Evolutionary conservation across 2,329 filamentous ascomycete genomes (phyloP), one percentile per base, ranked within the genome.

Genomic region (Sclerotiophoma versabilis): DNA sequence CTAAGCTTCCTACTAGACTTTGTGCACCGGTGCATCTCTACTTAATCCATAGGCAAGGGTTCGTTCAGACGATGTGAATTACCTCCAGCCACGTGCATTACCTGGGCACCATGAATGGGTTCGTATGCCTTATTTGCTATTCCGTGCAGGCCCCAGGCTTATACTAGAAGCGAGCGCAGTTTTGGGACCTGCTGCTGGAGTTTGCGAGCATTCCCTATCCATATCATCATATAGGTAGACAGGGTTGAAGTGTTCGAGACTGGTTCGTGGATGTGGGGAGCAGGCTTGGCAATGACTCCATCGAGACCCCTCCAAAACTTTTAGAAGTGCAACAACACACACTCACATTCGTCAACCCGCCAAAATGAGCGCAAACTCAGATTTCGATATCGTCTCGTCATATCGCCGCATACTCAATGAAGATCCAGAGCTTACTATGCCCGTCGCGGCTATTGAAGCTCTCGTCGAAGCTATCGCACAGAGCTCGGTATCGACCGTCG

Each of bases 401-500:
- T 91, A 91, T 79, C 81, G 84, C 66, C 77, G 80, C 43, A 83
- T 90, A 42, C 83, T 90, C 56, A 71, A 71, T 54, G 82, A 84
- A 45, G 92, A 98, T 74, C 83, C 89, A 10, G 91, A 96, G 58
- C 84, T 98, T 47, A 97, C 93, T 29, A 97, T 96, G 86, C 93
- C 95, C 59, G 91, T 99, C 49, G 95, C 95, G 17, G 92, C 93
- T 54, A 96, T 96, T 72, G 91, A 96, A 78, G 88, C 92, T 23
- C 84, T 99, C 55, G 95, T 98, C 64, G 86, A 89, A 70, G 88
- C 95, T 57, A 89, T 98, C 55, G 88, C 89, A 70, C 84, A 89
- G 60, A 90, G 88, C 38, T 87, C 88, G 58, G 88, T 92, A 6
- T 90, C 88, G 19, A 99, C 95, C 53, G 91, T 96, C 67, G 93